A percentile compares a stretch with the other conserved stretches of the same genome.
These are phyloP conservation scores for Hyphodiscus hymeniophilus DNA, from an alignment of 495 filamentous ascomycete species.

Conservation along the genomic window DNA sequence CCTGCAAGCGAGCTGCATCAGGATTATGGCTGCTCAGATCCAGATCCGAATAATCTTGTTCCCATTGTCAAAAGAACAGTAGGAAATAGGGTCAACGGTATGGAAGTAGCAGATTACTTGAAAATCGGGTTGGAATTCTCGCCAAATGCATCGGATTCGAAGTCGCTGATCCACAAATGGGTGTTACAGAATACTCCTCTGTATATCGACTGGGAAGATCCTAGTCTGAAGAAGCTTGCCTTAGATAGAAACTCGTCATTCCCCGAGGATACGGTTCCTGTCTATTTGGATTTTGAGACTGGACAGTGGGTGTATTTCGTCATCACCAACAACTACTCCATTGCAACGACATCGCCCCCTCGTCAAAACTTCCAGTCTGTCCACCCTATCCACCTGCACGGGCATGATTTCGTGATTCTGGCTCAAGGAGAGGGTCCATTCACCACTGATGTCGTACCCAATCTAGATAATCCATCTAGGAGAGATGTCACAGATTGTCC, in stretches of 20 bases:
- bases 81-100: neutral
- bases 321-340: neutral
- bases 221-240: neutral
- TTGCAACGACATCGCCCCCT: neutral
- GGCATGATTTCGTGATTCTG: constrained; percentile 49
- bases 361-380: neutral
- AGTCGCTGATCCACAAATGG: neutral
- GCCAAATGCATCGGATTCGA: neutral
- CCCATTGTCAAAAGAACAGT: neutral
- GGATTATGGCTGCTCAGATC: neutral
- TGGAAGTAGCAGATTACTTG: neutral
- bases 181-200: neutral
- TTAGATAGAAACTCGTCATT: neutral
- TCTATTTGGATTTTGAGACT: neutral
- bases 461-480: constrained; percentile 36
- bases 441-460: constrained; percentile 25
- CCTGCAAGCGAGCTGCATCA: neutral
- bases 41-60: neutral
- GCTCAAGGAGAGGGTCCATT: constrained; percentile 30
- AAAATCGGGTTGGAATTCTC: neutral
- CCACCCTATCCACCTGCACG: constrained; percentile 41
- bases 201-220: neutral
- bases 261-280: neutral
- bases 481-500: constrained; percentile 49
- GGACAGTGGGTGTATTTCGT: constrained; percentile 3